Base-by-base conservation (phyloP, 192 early-diverging fungal species). In the Coemansia sp. region DNA sequence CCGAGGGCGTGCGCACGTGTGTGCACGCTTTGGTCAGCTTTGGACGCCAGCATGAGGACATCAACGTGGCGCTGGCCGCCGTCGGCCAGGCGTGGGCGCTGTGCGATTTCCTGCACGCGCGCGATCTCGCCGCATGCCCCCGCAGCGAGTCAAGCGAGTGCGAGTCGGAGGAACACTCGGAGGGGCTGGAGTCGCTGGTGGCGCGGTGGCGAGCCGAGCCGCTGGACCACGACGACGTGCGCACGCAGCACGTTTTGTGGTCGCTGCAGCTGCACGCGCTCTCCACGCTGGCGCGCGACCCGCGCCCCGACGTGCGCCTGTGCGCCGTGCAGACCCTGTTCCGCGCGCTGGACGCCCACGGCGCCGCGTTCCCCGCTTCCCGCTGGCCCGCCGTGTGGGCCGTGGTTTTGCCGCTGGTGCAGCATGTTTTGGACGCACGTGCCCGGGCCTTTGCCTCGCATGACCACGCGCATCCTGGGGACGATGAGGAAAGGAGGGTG, bases 241-340 rank as follows among this genome's bases (percentile, higher is more conserved):
- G 57, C 11, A 57, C 68, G 38, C 61, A 48, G 34, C 63, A 91
- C 61, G 78, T 85, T 21, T 72, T 97, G 11, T 99, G 95, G 97
- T 86, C 95, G 82, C 74, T 92, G 6, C 81, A 97, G n/a, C 72
- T 97, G 12, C 83, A 83, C 25, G 83, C 92, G 57, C 82, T 99
- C 22, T 86, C 91, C 3, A 76, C 83, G 15, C 82, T 94, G 21
- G 94, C 93, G 52, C 85, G 88, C 13, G 97, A 99, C 61, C 58
- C 59, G 8, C 78, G 95, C 14, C 90, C 92, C 0, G 94, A 98
- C 62, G 94, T 99, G 10, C 83, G 97, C 22, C 92, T 95, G 62
- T 88, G 90, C 13, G 93, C 94, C 15, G 91, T 90, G 46, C 97
- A 98, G 67, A 98, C 95, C 4, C 75, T 99, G 46, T 95, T 96